Evolutionary conservation across 805 yeast species (phyloP).

Genomic region (Yamadazyma sp.): DNA sequence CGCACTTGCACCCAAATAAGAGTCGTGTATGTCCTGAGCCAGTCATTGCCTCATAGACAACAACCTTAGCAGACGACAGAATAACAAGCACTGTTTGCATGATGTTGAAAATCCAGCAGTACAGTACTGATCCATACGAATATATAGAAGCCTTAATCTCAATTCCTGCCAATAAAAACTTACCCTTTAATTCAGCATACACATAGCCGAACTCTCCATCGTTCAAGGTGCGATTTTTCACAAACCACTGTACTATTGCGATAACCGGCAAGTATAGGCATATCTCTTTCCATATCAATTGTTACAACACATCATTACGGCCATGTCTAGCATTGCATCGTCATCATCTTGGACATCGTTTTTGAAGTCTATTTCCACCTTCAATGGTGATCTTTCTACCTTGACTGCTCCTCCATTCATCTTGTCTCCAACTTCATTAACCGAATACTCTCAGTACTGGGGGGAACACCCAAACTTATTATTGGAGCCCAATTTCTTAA

Average conservation of each 20-base stretch:
- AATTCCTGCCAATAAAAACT: too few species aligned
- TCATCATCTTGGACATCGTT: conserved; percentile 82
- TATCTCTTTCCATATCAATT: neutral
- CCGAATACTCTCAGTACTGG: conserved; percentile 95
- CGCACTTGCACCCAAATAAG: too few species aligned
- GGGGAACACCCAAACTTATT: conserved; percentile 87
- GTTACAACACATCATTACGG: neutral
- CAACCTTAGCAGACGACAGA: too few species aligned
- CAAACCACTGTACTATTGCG: conserved; percentile 3
- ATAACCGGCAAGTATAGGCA: conserved; percentile 5
- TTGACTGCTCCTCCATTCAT: conserved; percentile 98
- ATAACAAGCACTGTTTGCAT: too few species aligned
- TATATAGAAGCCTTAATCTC: too few species aligned
- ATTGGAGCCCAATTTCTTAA: conserved; percentile 62
- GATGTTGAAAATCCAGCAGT: too few species aligned
- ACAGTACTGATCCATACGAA: too few species aligned
- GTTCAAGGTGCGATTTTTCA: too few species aligned
- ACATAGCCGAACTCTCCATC: too few species aligned
- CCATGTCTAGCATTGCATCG: conserved; percentile 22
- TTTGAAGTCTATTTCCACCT: conserved; percentile 84
- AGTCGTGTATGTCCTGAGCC: too few species aligned
- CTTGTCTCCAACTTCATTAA: conserved; percentile 81
- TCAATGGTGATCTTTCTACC: conserved; percentile 90
- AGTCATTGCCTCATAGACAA: too few species aligned
- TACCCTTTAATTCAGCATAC: too few species aligned